Evolutionary conservation across 805 yeast species (phyloP), one percentile per base, ranked within the genome.

Genomic region (Metschnikowia gruessii): DNA sequence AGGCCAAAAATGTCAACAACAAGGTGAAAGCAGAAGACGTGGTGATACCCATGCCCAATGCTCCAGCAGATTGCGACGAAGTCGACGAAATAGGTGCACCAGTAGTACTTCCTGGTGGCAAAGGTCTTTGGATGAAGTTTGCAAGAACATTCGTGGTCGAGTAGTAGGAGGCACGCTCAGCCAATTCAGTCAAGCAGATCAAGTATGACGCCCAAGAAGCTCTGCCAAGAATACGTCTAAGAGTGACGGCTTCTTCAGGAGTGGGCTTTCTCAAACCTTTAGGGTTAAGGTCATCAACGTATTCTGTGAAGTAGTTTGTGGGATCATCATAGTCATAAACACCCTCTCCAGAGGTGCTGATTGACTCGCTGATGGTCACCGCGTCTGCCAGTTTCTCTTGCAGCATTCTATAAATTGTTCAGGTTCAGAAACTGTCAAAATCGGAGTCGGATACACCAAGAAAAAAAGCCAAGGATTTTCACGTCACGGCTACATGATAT

Each of bases 81-180:
- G 58, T 44, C 18, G 54, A 61, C 15, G 57, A 53, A n/a, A 55
- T 42, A 5, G 64, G 62, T 17, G 75, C 72, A 49, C 77, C 76
- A 38, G 79, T 75, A 21, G 72, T 71, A 15, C 77, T 73, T 37
- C 76, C 75, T 31, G 57, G 59, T 12, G 82, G 81, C 39, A 77
- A 61, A n/a, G 79, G 77, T 62, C 79, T 68, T 63, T 73, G 76
- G 46, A 77, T 69, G 53, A 77, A 77, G 56, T 77, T 77, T 26
- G 75, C 61, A 45, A 77, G 65, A 38, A 73, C 58, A 54, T 74
- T 74, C 33, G 65, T 56, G 9, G 69, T 68, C 19, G 81, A 78
- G 52, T 74, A 77, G 56, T 77, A 77, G 5, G 81, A 75, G 44
- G 78, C 81, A 64, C 82, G 69, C 61, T 77, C 82, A 16, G 81